phyloP scores from a whole-genome alignment of 2,329 filamentous ascomycete species.

The Aotearoamyces nothofagi region DNA sequence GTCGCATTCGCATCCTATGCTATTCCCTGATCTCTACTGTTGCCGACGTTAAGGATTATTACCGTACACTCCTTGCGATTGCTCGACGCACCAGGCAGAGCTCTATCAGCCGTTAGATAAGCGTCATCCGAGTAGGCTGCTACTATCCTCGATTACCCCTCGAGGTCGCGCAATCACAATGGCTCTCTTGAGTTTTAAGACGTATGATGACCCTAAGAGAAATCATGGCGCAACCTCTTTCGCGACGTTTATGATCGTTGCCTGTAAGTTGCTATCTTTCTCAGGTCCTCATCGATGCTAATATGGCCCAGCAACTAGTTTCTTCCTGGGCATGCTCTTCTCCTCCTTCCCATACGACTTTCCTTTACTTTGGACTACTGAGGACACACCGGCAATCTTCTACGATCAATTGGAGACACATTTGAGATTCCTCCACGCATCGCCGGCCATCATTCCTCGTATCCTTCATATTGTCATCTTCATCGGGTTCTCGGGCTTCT shows the following conservation, averaged over 20 bases:
- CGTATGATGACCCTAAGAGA: background rate
- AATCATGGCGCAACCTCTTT: constrained; percentile 52
- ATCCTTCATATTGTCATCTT: constrained; percentile 88
- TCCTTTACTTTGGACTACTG: constrained; percentile 67
- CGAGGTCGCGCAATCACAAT: too few relatives aligned
- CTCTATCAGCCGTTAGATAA: too few relatives aligned
- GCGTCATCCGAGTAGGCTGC: too few relatives aligned
- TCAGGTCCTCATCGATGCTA: constrained; percentile 4
- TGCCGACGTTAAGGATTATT: too few relatives aligned
- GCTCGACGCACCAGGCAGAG: too few relatives aligned
- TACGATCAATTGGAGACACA: constrained; percentile 79
- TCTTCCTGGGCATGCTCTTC: constrained; percentile 98
- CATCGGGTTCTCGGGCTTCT: constrained; percentile 74
- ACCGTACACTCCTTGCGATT: too few relatives aligned
- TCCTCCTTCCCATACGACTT: constrained; percentile 93
- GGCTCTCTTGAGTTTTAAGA: too few relatives aligned
- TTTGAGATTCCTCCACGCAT: constrained; percentile 79
- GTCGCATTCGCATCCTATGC: too few relatives aligned
- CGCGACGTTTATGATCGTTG: constrained; percentile 92
- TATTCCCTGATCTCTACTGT: too few relatives aligned
- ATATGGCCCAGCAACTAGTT: constrained; percentile 55
- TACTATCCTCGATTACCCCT: too few relatives aligned
- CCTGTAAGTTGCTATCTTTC: constrained; percentile 44
- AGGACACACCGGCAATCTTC: constrained; percentile 48
- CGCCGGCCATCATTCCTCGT: constrained; percentile 80